Evolutionary conservation across 345 rosid species (phyloP), one percentile per base, ranked within the genome.

Genomic region (Linum lewisii): DNA sequence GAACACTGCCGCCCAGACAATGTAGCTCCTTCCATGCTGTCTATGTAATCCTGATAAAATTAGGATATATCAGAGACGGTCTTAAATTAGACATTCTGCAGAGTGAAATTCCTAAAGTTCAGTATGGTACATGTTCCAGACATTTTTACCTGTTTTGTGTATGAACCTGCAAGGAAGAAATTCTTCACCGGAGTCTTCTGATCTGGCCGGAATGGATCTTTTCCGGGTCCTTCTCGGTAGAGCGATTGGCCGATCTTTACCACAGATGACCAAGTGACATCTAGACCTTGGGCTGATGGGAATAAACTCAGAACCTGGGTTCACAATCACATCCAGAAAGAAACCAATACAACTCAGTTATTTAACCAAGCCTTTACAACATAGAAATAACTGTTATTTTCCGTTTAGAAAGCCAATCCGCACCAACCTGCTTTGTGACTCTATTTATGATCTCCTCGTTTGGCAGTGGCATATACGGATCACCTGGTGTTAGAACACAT

Each of bases 21-120:
- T 1, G 99, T 89, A 4, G 99, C 99, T 37, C 95, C 97, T 73
- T 93, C 99, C 99, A 87, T 93, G 62, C 97, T 93, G 71, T 93
- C 99, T 69, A 93, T 89, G 78, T 93, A 93, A 69, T 93, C 99
- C 99, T 89, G 84, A 21, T 63, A 37, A 56, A 62, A 45, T 21
- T 5, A 20, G 32, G 56, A 42, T 1, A 42, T 21, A 52, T 11
- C 56, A 52, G 7, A 21, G 20, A 20, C 25, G n/a, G 25, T 9
- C 4, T 21, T n/a, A 13, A 52, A 51, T 15, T n/a, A 19, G 19
- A 6, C 24, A 19, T 19, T 51, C 54, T 19, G 24, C 21, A 51
- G 21, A 16, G 47, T 16, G 16, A 42, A 42, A 16, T 11, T 42
- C 13, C 18, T 11, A 60, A 47, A n/a, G 6, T 13, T n/a, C 25